Percentiles rank a stretch among this genome's conserved stretches.
These are phyloP conservation scores for Stromatinia cepivora DNA, from an alignment of 2,329 filamentous ascomycete genomes.

Conservation along the genomic window DNA sequence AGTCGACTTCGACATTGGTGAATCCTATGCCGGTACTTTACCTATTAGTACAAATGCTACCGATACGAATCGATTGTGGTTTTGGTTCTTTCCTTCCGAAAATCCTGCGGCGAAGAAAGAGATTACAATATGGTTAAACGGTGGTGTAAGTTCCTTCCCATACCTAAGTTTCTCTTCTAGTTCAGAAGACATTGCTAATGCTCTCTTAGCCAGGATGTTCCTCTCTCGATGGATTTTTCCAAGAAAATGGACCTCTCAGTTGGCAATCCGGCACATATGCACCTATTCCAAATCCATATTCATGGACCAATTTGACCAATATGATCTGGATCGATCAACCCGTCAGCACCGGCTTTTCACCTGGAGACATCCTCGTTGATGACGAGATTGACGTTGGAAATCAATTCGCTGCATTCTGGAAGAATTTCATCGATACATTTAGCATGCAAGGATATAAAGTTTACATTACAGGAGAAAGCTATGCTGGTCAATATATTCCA, in stretches of 20 bases:
- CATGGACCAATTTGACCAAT: conserved; percentile 38
- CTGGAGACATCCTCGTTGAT: conserved; percentile 53
- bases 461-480: conserved; percentile 66
- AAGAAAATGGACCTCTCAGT: conserved; percentile 37
- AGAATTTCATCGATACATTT: conserved; percentile 62
- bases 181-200: not conserved
- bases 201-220: conserved; percentile 69
- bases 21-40: conserved; percentile 45
- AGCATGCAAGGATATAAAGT: conserved; percentile 56
- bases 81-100: conserved; percentile 56
- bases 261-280: conserved; percentile 38
- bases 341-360: conserved; percentile 51
- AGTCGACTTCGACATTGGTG: conserved; percentile 39
- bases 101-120: conserved; percentile 50
- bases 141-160: conserved; percentile 59
- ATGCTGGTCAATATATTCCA: conserved; percentile 50
- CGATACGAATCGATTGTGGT: conserved; percentile 50
- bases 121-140: conserved; percentile 79
- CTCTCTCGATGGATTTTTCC: conserved; percentile 90
- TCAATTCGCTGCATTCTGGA: conserved; percentile 62
- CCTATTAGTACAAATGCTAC: conserved; percentile 52
- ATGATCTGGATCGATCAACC: conserved; percentile 39
- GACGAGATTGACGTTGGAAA: conserved; percentile 54
- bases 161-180: not conserved
- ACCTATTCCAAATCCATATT: conserved; percentile 36